Conservation (phyloP, 768 basidiomycete genomes). For the Cystobasidiopsis lactophilus region DNA sequence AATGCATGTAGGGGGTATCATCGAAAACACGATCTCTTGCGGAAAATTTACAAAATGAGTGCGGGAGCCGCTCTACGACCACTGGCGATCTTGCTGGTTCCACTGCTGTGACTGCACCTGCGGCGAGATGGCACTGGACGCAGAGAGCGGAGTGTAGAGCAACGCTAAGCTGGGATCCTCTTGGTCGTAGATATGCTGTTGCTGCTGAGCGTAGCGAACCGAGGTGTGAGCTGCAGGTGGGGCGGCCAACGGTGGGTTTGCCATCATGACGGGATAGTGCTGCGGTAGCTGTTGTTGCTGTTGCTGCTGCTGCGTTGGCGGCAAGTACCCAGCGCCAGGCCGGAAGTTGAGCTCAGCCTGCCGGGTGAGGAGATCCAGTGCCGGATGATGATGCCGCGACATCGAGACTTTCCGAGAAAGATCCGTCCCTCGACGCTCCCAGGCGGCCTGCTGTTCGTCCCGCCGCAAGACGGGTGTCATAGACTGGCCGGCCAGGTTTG, state of each 20-base stretch:
- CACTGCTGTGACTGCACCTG: too few relatives aligned
- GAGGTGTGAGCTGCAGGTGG: background rate
- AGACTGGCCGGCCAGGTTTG: slow-evolving; percentile 21
- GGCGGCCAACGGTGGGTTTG: background rate
- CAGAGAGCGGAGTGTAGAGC: too few relatives aligned
- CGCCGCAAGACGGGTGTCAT: slow-evolving; percentile 73
- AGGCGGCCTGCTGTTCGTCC: slow-evolving; percentile 84
- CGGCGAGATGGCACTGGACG: too few relatives aligned
- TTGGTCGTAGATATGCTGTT: background rate
- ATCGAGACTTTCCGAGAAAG: background rate
- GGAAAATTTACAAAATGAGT: too few relatives aligned
- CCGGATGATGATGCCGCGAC: background rate
- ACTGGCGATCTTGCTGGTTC: too few relatives aligned
- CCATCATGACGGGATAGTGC: background rate
- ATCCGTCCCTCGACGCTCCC: slow-evolving; percentile 67
- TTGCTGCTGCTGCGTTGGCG: background rate
- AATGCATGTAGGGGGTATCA: too few relatives aligned
- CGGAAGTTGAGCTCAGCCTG: background rate
- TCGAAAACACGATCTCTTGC: too few relatives aligned
- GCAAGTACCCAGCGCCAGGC: background rate
- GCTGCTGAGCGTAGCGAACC: background rate
- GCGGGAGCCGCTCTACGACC: too few relatives aligned
- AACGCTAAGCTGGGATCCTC: too few relatives aligned
- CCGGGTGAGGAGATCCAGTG: background rate
- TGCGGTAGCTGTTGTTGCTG: background rate